Evolutionary conservation across 768 basidiomycete species (phyloP).

Genomic region (Tricholoma flavovirens): DNA sequence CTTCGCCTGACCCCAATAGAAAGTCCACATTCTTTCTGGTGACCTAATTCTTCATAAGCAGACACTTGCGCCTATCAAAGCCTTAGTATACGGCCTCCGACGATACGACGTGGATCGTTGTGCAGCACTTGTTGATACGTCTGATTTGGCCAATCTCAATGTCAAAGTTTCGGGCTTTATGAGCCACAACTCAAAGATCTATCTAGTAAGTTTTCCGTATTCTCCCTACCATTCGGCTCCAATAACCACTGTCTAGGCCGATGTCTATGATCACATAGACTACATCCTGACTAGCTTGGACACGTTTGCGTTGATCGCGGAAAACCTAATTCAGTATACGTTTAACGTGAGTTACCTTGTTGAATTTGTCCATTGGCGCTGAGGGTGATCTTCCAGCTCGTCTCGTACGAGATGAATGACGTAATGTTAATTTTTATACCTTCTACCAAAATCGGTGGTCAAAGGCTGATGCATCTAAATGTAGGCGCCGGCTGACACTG

Average conservation of each 20-base stretch:
- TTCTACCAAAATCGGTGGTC: background rate
- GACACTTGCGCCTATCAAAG: conserved; percentile 66
- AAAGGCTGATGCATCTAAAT: background rate
- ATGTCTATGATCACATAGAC: conserved; percentile 74
- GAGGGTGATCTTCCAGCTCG: conserved; percentile 39
- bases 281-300: conserved; percentile 64
- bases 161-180: conserved; percentile 52
- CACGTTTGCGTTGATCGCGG: conserved; percentile 65
- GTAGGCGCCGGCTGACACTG: conserved; percentile 58
- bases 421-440: conserved; percentile 44
- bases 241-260: conserved; percentile 40
- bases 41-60: conserved; percentile 71
- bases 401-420: conserved; percentile 71
- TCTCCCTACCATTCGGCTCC: background rate
- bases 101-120: conserved; percentile 66
- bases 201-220: conserved; percentile 39
- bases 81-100: conserved; percentile 61
- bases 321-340: conserved; percentile 68
- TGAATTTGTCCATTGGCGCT: background rate
- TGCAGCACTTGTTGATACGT: conserved; percentile 48
- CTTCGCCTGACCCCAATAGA: background rate
- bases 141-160: conserved; percentile 29
- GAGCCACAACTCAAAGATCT: conserved; percentile 65
- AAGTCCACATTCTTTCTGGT: conserved; percentile 72
- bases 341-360: conserved; percentile 52